Conservation (phyloP, 2,329 filamentous ascomycete species). For the Bretziella fagacearum region DNA sequence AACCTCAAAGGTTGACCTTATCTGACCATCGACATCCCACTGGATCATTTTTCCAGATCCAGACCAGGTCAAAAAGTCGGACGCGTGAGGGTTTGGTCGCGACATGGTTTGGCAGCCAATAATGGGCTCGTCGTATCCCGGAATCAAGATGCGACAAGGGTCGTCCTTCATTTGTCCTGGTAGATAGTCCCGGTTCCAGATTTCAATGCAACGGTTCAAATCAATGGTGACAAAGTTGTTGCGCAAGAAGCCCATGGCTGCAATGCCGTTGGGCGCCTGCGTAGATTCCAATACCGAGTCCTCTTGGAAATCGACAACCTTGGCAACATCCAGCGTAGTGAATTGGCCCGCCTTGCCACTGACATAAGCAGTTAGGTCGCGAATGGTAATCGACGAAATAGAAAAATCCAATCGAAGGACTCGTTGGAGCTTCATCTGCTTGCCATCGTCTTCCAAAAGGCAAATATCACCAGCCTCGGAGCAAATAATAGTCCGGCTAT, state of each 20-base stretch:
- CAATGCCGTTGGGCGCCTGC: constrained; percentile 30
- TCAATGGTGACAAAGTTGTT: constrained; percentile 61
- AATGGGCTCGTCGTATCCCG: constrained; percentile 47
- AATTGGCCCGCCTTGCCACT: constrained; percentile 49
- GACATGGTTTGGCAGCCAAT: constrained; percentile 55
- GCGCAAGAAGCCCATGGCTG: constrained; percentile 52
- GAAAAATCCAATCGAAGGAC: constrained; percentile 50
- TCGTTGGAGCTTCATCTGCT: constrained; percentile 52
- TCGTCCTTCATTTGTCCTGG: constrained; percentile 25
- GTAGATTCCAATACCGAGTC: constrained; percentile 26
- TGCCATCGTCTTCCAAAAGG: constrained; percentile 59
- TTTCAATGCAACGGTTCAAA: constrained; percentile 54
- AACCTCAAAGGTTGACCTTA: constrained; percentile 46
- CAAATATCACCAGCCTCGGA: constrained; percentile 84
- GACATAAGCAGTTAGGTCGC: constrained; percentile 44
- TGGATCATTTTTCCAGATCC: constrained; percentile 62
- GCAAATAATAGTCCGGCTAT: constrained; percentile 62
- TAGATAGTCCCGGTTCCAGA: constrained; percentile 35
- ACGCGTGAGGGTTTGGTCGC: constrained; percentile 43
- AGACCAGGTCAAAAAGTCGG: constrained; percentile 75
- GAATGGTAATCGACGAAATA: constrained; percentile 49
- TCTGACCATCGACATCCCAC: constrained; percentile 60
- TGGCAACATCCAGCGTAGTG: constrained; percentile 33
- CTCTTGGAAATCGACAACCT: constrained; percentile 27
- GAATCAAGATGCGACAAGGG: constrained; percentile 36